phyloP scores from a whole-genome alignment of 257 asterid species.

The Petunia axillaris region DNA sequence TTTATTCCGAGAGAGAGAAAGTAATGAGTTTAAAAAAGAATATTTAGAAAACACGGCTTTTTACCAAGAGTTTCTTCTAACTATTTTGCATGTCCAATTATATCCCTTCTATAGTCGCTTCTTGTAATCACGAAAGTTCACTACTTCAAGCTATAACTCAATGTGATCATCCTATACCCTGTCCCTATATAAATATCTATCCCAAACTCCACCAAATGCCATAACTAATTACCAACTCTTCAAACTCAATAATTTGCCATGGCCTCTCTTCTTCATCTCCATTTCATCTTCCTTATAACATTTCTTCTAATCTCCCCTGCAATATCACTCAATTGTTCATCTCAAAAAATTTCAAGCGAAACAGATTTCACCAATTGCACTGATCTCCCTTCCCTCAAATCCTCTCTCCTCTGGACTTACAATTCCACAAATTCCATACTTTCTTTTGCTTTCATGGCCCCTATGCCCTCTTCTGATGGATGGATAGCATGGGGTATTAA shows the following conservation, averaged over 20 bases:
- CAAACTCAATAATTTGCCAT: constrained; percentile 25
- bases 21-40: too few relatives aligned
- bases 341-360: constrained; percentile 40
- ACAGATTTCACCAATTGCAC: constrained; percentile 43
- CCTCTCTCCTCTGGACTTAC: constrained; percentile 72
- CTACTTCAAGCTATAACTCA: too few relatives aligned
- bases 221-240: not conserved
- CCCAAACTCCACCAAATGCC: not conserved
- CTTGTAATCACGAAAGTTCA: too few relatives aligned
- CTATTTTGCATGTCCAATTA: too few relatives aligned
- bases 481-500: constrained; percentile 86
- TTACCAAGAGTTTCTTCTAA: too few relatives aligned
- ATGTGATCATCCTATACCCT: too few relatives aligned
- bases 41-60: too few relatives aligned
- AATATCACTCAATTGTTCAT: constrained; percentile 44
- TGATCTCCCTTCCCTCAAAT: constrained; percentile 58
- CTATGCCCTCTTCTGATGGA: constrained; percentile 55
- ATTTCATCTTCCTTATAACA: constrained; percentile 35
- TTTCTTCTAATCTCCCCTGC: constrained; percentile 48
- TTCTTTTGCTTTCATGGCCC: constrained; percentile 60
- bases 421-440: constrained; percentile 46
- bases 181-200: not conserved
- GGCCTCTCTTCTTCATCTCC: constrained; percentile 36
- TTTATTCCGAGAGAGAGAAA: too few relatives aligned
- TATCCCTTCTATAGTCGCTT: too few relatives aligned